Conservation (phyloP, 2,329 filamentous ascomycete species). For the Hypocreales sp. region DNA sequence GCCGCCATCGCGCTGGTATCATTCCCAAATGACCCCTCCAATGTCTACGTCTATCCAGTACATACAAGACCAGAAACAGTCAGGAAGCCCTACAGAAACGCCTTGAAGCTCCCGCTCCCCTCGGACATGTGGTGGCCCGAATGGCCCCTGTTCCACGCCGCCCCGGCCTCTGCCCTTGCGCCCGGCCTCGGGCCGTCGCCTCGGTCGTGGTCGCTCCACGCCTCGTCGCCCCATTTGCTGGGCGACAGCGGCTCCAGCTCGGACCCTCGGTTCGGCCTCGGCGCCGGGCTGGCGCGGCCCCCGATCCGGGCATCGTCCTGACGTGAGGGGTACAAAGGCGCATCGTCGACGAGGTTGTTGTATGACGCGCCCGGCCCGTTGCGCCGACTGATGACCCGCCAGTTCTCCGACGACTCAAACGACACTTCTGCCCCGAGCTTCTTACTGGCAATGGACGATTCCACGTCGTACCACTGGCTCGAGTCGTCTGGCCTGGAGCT, state of each 20-base stretch:
- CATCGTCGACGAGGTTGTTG: conserved; percentile 16
- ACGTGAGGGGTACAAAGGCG: conserved; percentile 23
- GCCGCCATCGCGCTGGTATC: too few species aligned
- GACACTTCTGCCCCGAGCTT: conserved; percentile 14
- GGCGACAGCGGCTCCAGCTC: conserved; percentile 4
- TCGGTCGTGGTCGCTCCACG: too few species aligned
- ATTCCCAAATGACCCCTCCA: too few species aligned
- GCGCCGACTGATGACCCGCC: conserved; percentile 18
- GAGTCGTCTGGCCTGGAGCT: conserved; percentile 4
- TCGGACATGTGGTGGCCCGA: conserved; percentile 7
- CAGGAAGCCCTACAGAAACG: conserved; percentile 7
- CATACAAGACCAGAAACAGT: not conserved
- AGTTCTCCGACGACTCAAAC: conserved; percentile 21
- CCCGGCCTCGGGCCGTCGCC: conserved; percentile 5
- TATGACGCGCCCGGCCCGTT: conserved; percentile 13
- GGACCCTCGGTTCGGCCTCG: too few species aligned
- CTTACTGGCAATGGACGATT: conserved; percentile 7
- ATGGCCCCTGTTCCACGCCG: conserved; percentile 4
- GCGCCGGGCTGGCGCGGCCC: conserved; percentile 2
- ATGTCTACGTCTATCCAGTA: not conserved
- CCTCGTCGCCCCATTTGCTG: conserved; percentile 3
- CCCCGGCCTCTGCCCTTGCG: conserved; percentile 1
- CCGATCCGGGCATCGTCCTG: conserved; percentile 9
- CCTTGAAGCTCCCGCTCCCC: conserved; percentile 12
- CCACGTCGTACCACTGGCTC: conserved; percentile 9